These are phyloP conservation scores for Verticillium nonalfalfae DNA, from an alignment of 2,329 filamentous ascomycete genomes.

Conservation along the genomic window DNA sequence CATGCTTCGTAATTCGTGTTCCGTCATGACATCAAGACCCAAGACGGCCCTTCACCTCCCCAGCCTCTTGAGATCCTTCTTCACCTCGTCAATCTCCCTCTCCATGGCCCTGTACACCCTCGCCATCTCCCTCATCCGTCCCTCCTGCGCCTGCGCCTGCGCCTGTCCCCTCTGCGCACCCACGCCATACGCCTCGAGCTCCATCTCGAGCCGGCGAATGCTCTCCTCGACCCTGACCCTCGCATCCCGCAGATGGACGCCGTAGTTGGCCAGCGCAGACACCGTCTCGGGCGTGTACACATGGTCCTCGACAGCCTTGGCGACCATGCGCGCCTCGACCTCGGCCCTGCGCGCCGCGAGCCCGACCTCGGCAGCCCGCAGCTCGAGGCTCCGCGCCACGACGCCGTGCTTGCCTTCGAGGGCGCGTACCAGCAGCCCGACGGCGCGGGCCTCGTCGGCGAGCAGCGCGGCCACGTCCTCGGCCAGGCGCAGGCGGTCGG, in stretches of 20 bases:
- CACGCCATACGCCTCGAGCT: slow-evolving; percentile 46
- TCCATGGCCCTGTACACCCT: slow-evolving; percentile 43
- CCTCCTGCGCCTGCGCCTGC: slow-evolving; percentile 35
- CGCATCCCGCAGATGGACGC: slow-evolving; percentile 41
- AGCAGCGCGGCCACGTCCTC: slow-evolving; percentile 31
- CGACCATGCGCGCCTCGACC: slow-evolving; percentile 26
- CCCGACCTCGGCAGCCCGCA: slow-evolving; percentile 38
- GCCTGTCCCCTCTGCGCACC: slow-evolving; percentile 22
- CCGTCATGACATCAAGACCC: background rate
- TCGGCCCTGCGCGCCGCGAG: slow-evolving; percentile 36
- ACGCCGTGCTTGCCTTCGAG: slow-evolving; percentile 51
- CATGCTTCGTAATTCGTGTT: background rate
- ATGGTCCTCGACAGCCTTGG: slow-evolving; percentile 26
- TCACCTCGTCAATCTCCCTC: slow-evolving; percentile 41
- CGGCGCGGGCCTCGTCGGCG: slow-evolving; percentile 26
- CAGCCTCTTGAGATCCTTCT: slow-evolving; percentile 35
- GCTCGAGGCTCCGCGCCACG: slow-evolving; percentile 42
- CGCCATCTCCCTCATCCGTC: slow-evolving; percentile 47
- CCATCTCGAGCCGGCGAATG: slow-evolving; percentile 29
- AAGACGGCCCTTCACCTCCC: slow-evolving; percentile 5
- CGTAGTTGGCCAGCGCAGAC: slow-evolving; percentile 39
- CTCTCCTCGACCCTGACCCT: slow-evolving; percentile 36
- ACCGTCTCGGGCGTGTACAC: slow-evolving; percentile 39
- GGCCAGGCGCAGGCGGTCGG: slow-evolving; percentile 31
- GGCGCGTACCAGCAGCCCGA: slow-evolving; percentile 37